Evolutionary conservation across 306 rosid species (phyloP).

Genomic region (Glycine latifolia): DNA sequence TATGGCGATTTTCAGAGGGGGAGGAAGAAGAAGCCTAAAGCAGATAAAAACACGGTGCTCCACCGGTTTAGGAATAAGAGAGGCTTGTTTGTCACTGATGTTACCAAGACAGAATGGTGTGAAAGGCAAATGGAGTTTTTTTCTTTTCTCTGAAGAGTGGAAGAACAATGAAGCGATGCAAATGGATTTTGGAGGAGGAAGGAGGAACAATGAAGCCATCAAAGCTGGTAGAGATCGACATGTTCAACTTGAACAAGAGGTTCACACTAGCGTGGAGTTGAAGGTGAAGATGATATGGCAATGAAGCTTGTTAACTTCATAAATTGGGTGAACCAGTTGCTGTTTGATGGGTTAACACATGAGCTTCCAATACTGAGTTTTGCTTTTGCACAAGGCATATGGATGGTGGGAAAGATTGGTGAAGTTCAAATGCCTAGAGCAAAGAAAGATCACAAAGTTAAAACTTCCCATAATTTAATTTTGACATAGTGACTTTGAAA

Average conservation of each 20-base stretch:
- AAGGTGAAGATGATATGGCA: conserved; percentile 75
- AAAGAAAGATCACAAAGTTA: neutral
- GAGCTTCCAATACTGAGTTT: conserved; percentile 77
- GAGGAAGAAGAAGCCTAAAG: conserved; percentile 61
- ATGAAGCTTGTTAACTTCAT: conserved; percentile 70
- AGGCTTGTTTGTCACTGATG: conserved; percentile 75
- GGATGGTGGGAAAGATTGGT: conserved; percentile 86
- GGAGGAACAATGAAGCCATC: conserved; percentile 64
- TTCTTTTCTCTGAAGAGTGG: conserved; percentile 42
- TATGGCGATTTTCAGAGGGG: conserved; percentile 35
- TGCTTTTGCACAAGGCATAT: conserved; percentile 60
- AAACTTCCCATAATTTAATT: too few species aligned
- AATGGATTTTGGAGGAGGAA: conserved; percentile 53
- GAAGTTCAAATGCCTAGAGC: conserved; percentile 62
- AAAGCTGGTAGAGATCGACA: conserved; percentile 71
- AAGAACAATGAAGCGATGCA: conserved; percentile 47
- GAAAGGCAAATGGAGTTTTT: conserved; percentile 48
- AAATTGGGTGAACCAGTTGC: conserved; percentile 69
- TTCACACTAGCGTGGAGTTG: conserved; percentile 55
- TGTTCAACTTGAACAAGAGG: conserved; percentile 73
- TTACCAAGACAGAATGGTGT: conserved; percentile 64
- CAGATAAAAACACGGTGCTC: conserved; percentile 54
- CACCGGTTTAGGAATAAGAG: conserved; percentile 68
- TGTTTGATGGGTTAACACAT: conserved; percentile 71
- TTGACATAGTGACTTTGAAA: too few species aligned